Evolutionary conservation across 2,329 filamentous ascomycete species (phyloP), one percentile per base, ranked within the genome.

Genomic region (Botrytis porri): DNA sequence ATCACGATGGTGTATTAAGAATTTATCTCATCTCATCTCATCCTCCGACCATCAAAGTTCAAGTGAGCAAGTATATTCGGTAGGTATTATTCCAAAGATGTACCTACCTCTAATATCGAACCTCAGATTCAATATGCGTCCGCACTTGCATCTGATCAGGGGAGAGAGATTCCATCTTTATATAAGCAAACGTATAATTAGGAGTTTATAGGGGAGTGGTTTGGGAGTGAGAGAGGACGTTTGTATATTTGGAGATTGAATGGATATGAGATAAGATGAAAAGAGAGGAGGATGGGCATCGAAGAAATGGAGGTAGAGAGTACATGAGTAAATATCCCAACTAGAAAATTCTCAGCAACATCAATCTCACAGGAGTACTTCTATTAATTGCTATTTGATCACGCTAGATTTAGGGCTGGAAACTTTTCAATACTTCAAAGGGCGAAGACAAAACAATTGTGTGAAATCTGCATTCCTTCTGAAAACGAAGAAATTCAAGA

Each of bases 401-500:
- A 51, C 4, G 0, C 48, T n/a, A n/a, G 4, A n/a, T 51, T 25
- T 12, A 51, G 25, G 12, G 0, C 14, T 3, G 2, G 4, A 51
- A n/a, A 12, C 0, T 51, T 51, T 10, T 51, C 1, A n/a, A 51
- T 51, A 4, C 10, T 8, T 51, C 3, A n/a, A n/a, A 16, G 5
- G 25, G 4, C 0, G 45, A 51, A 6, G 45, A n/a, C 1, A n/a
- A 1, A n/a, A 1, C 45, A 4, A 51, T 0, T 0, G 2, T 5
- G 10, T 25, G 10, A n/a, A 4, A 51, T 25, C 12, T 14, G 22
- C 25, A 14, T 12, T 6, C 14, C 48, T 14, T n/a, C 48, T 51
- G 48, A 51, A 51, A 51, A 51, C 4, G 48, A 51, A 51, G 48
- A 51, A n/a, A n/a, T 51, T 51, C 48, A n/a, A 3, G 41, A 14